Evolutionary conservation across 257 asterid genomes (phyloP).

Genomic region (Primulina huaijiensis): DNA sequence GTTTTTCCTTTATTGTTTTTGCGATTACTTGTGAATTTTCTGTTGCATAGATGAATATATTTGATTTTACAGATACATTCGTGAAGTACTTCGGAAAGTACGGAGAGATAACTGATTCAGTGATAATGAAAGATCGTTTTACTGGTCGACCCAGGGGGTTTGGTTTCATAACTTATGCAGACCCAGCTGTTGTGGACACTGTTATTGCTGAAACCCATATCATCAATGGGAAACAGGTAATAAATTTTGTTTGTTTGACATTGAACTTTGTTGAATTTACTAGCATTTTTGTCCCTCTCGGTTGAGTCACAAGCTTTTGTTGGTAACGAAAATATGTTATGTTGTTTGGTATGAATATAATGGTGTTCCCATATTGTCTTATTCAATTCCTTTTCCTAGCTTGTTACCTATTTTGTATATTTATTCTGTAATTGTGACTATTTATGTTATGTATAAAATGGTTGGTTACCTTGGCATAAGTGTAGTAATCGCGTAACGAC

Average conservation of each 20-base stretch:
- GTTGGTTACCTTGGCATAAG: no score
- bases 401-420: no score
- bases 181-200: conserved; percentile 75
- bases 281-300: background rate
- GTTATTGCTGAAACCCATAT: conserved; percentile 83
- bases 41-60: background rate
- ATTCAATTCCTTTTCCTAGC: no score
- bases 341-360: no score
- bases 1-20: background rate
- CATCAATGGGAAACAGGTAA: conserved; percentile 88
- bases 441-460: no score
- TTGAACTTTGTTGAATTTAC: background rate
- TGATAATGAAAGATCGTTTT: conserved; percentile 86
- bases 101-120: conserved; percentile 95
- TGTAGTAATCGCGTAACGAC: no score
- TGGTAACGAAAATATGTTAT: no score
- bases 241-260: conserved; percentile 15
- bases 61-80: conserved; percentile 51
- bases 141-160: conserved; percentile 96
- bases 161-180: conserved; percentile 86
- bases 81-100: conserved; percentile 95
- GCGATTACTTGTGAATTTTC: background rate
- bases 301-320: background rate
- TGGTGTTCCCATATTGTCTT: no score
- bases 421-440: no score